Percentiles rank a stretch among this genome's conserved stretches.
phyloP scores from a whole-genome alignment of 164 flowering plant genomes.

The Protea cynaroides region DNA sequence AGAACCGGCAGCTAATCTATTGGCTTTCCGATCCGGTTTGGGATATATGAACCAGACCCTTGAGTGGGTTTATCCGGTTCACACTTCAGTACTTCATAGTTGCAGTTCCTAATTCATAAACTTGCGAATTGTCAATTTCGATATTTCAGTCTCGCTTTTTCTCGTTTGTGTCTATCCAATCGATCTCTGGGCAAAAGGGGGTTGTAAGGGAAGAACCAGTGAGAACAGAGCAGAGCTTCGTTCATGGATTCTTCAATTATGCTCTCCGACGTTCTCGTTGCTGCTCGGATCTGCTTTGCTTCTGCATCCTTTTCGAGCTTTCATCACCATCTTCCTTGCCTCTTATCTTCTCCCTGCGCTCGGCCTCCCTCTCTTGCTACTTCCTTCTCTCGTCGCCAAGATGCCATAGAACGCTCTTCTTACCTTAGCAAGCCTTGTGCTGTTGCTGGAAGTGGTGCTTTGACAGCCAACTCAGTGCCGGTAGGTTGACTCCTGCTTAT shows the following conservation, averaged over 20 bases:
- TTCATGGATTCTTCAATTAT: slow-evolving; percentile 14
- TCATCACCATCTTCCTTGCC: slow-evolving; percentile 13
- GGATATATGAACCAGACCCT: too few relatives aligned
- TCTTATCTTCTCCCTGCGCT: slow-evolving; percentile 5
- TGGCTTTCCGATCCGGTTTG: too few relatives aligned
- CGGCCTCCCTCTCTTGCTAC: not conserved
- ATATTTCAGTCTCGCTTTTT: too few relatives aligned
- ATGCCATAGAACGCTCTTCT: not conserved
- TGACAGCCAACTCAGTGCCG: slow-evolving; percentile 31
- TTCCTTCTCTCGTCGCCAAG: not conserved
- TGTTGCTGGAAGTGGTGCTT: slow-evolving; percentile 17
- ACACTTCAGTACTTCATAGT: too few relatives aligned
- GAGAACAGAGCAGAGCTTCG: not conserved
- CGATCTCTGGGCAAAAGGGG: too few relatives aligned
- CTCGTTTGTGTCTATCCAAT: too few relatives aligned
- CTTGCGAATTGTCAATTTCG: too few relatives aligned
- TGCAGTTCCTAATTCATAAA: too few relatives aligned
- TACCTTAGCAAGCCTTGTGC: slow-evolving; percentile 5
- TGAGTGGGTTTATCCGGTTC: too few relatives aligned
- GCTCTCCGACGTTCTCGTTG: slow-evolving; percentile 12
- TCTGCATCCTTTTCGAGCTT: slow-evolving; percentile 3
- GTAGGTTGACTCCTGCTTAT: slow-evolving; percentile 14
- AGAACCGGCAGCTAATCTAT: too few relatives aligned
- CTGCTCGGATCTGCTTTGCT: slow-evolving; percentile 15
- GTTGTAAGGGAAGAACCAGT: too few relatives aligned